Conservation (phyloP, 1,284 basidiomycete genomes). For the Pterulicium gracile region DNA sequence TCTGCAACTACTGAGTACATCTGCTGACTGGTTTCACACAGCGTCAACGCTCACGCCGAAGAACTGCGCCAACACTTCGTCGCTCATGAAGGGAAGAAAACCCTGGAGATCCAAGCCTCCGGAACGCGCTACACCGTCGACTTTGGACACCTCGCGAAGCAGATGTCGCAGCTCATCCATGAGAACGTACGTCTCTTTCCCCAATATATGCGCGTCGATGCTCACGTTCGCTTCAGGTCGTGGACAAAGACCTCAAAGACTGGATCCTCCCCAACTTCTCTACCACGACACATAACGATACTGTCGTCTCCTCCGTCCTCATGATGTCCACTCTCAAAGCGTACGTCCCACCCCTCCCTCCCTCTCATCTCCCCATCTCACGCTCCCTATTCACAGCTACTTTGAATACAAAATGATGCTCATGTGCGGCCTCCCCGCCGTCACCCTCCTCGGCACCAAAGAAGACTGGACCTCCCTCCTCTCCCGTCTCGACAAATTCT, state of each 20-base stretch:
- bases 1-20: too few relatives aligned
- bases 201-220: constrained; percentile 21
- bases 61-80: constrained; percentile 28
- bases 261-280: constrained; percentile 37
- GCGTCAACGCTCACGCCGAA: constrained; percentile 19
- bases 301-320: constrained; percentile 25
- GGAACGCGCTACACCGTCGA: constrained; percentile 22
- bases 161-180: constrained; percentile 26
- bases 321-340: constrained; percentile 33
- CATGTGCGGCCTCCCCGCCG: constrained; percentile 33
- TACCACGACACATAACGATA: constrained; percentile 33
- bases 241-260: too few relatives aligned
- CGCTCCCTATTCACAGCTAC: constrained; percentile 30
- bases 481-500: constrained; percentile 22
- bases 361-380: constrained; percentile 30
- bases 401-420: constrained; percentile 22
- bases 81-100: constrained; percentile 24
- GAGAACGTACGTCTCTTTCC: constrained; percentile 23
- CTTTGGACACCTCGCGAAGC: constrained; percentile 19
- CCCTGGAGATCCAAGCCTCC: constrained; percentile 17
- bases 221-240: too few relatives aligned
- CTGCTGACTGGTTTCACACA: too few relatives aligned
- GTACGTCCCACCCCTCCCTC: constrained; percentile 28
- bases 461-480: constrained; percentile 23
- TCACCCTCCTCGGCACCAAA: constrained; percentile 33